Evolutionary conservation across 2,329 filamentous ascomycete genomes (phyloP).

Genomic region (Xylaria digitata): DNA sequence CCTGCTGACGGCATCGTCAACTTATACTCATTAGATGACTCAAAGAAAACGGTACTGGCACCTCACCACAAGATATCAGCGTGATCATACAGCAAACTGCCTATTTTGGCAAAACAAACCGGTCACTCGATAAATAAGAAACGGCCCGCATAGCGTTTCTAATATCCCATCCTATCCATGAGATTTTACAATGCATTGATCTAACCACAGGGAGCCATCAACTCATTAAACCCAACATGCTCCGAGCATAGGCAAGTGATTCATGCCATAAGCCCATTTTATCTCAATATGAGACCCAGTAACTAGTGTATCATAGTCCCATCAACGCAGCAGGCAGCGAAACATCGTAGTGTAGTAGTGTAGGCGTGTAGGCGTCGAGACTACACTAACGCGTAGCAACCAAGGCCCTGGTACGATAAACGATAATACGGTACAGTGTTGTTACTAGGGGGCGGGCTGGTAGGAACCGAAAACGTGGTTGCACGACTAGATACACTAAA

Average conservation of each 20-base stretch:
- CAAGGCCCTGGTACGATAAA: constrained; percentile 18
- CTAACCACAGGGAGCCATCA: constrained; percentile 15
- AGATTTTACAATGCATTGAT: constrained; percentile 23
- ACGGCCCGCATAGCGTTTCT: constrained; percentile 19
- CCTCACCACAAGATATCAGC: constrained; percentile 12
- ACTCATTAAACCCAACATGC: constrained; percentile 5
- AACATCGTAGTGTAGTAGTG: neutral
- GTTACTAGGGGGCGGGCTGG: no score
- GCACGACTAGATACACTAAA: no score
- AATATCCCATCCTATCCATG: constrained; percentile 20
- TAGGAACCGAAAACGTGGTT: no score
- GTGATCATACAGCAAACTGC: constrained; percentile 21
- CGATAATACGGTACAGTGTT: constrained; percentile 9
- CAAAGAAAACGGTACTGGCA: neutral
- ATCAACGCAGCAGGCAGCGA: constrained; percentile 11
- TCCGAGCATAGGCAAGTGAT: neutral
- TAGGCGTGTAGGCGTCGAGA: constrained; percentile 2
- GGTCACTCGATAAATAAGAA: neutral
- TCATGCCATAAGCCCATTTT: constrained; percentile 3
- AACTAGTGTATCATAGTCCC: neutral
- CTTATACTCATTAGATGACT: constrained; percentile 2
- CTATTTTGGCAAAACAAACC: constrained; percentile 16
- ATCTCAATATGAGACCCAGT: neutral
- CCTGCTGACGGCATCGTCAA: neutral
- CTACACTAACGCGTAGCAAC: constrained; percentile 11